Percentiles rank a stretch among this genome's conserved stretches.
Evolutionary conservation across 2,329 filamentous ascomycete species (phyloP).

Genomic region (Curvularia eragrostidis): DNA sequence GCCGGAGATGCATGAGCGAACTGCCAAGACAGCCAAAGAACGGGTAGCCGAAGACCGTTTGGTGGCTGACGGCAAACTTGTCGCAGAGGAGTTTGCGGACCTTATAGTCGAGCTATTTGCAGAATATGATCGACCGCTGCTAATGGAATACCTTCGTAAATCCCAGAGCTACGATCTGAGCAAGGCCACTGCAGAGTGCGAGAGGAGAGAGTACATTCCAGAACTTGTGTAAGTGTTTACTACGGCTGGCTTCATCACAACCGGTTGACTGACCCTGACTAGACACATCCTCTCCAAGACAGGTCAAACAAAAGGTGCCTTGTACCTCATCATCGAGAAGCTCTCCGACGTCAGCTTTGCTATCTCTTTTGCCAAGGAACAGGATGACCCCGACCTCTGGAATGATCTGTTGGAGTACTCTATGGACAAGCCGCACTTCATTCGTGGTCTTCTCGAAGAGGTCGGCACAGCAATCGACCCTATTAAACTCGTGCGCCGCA

Average conservation of each 20-base stretch:
- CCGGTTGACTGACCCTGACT: constrained; percentile 23
- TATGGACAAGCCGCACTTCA: constrained; percentile 97
- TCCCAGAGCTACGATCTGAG: constrained; percentile 91
- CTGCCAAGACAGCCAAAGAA: constrained; percentile 47
- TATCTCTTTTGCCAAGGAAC: constrained; percentile 92
- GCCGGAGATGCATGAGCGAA: constrained; percentile 66
- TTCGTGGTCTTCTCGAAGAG: constrained; percentile 87
- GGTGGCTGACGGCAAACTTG: constrained; percentile 65
- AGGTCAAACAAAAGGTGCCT: constrained; percentile 87
- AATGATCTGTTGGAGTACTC: constrained; percentile 92
- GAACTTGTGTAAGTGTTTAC: constrained; percentile 74
- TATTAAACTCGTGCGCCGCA: constrained; percentile 85
- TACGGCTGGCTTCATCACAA: not conserved
- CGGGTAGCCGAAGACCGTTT: constrained; percentile 52
- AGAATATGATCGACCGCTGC: constrained; percentile 75
- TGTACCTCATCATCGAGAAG: constrained; percentile 93
- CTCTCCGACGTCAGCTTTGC: constrained; percentile 89
- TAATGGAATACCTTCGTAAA: constrained; percentile 86
- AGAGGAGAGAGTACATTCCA: constrained; percentile 79
- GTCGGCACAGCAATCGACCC: constrained; percentile 94
- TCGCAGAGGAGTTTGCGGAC: constrained; percentile 88
- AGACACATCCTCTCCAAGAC: constrained; percentile 90
- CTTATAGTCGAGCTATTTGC: constrained; percentile 86
- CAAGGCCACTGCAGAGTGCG: constrained; percentile 77
- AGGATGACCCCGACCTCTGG: constrained; percentile 92